Evolutionary conservation across 139 green algal species (phyloP).

Genomic region (Chlamydomonas schloesseri): DNA sequence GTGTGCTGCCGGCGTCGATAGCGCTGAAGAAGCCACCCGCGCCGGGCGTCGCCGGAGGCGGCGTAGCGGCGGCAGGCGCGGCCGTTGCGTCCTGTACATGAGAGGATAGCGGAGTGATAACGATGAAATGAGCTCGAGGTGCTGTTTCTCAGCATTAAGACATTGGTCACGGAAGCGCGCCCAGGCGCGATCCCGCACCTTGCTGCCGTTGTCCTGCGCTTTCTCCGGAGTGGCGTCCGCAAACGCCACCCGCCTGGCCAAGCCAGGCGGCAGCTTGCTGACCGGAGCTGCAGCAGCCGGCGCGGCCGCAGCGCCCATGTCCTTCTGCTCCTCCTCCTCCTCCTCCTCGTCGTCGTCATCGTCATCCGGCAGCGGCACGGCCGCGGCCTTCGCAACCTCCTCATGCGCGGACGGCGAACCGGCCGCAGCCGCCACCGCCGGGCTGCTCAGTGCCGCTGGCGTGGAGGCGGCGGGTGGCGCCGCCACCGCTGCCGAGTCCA

Average conservation of each 20-base stretch:
- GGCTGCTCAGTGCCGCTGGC: neutral
- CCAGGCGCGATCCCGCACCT: constrained; percentile 8
- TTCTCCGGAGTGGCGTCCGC: neutral
- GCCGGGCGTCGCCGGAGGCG: neutral
- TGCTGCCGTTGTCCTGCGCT: neutral
- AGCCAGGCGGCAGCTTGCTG: neutral
- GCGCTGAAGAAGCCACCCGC: constrained; percentile 12
- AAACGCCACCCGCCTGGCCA: constrained; percentile 8
- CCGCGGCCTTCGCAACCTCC: constrained; percentile 34
- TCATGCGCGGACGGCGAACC: neutral
- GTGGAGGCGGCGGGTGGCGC: neutral
- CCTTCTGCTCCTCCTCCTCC: neutral
- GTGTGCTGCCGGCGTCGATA: constrained; percentile 15
- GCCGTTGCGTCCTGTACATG: neutral
- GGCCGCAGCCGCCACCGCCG: neutral
- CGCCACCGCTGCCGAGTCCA: too few species aligned
- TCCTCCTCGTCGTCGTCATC: constrained; percentile 37
- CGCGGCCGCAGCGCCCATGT: neutral
- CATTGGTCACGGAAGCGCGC: too few species aligned
- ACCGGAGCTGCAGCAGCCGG: neutral
- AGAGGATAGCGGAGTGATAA: neutral
- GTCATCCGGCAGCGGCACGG: constrained; percentile 47
- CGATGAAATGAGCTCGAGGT: too few species aligned
- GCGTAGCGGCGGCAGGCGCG: neutral
- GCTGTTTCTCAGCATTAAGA: too few species aligned